Base-by-base conservation (phyloP, 2,329 filamentous ascomycete species). In the Aspergillus glaucus region DNA sequence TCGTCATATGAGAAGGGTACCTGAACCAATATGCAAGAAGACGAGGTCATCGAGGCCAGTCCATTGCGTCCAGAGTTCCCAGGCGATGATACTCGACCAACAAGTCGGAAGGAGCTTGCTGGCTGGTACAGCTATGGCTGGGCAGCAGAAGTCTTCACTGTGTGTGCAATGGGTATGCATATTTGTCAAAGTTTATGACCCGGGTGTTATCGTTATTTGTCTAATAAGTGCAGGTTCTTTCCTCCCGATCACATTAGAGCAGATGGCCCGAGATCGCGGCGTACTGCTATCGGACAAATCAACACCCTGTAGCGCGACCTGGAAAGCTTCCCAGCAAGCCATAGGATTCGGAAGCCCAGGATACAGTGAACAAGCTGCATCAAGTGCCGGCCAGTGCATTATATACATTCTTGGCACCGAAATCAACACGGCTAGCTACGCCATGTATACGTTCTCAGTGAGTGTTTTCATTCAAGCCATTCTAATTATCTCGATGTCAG, bases 111-210 rank as follows among this genome's bases (percentile, higher is more conserved):
- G 69, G 93, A 98, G 78, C 79, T 97, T 51, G 77, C 84, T 36
- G 93, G 92, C 59, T 98, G 94, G 88, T 98, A 97, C 71, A 86
- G 86, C 66, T 97, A 97, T 74, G 87, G 87, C 39, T 97, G 95
- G 78, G 93, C 93, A 21, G 90, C 92, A 17, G 93, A 98, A 73
- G 92, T 94, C 47, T 97, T 96, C 67, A 88, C 94, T 14, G 88
- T 97, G 49, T 97, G 93, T 68, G 92, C 84, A 19, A 81, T 87
- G 65, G 84, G 91, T 72, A 67, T 49, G 61, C 45, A 32, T 19
- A 37, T 44, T 44, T 28, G 21, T 39, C 36, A 39, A 43, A 40
- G 42, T 26, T 43, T 26, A 28, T 34, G 10, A 12, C 26, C 12
- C 10, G 26, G 26, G 8, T 24, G 24, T 24, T 39, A 34, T 28